phyloP scores from a whole-genome alignment of 2,329 filamentous ascomycete genomes.

The Xylariaceae sp. region DNA sequence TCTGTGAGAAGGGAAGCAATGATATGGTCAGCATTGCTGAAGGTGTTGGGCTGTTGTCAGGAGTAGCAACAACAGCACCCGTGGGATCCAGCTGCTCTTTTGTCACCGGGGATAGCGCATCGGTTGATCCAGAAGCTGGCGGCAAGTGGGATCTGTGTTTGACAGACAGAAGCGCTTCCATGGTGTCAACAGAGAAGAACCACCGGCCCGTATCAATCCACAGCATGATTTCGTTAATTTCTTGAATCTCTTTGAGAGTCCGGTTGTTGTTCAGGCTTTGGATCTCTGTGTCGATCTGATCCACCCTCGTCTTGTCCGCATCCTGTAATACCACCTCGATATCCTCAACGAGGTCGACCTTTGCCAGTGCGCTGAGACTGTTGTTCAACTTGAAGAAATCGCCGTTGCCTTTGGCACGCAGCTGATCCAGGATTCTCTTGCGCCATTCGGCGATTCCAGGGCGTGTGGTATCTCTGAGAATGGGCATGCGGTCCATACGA shows the following conservation, averaged over 20 bases:
- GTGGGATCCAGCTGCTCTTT: neutral
- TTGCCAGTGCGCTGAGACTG: constrained; percentile 24
- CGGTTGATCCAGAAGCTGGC: too few relatives aligned
- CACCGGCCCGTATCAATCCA: constrained; percentile 22
- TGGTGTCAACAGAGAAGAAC: constrained; percentile 17
- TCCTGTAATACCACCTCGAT: constrained; percentile 23
- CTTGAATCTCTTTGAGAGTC: constrained; percentile 26
- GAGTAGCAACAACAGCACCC: neutral
- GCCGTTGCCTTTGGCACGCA: constrained; percentile 21
- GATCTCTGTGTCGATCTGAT: constrained; percentile 27
- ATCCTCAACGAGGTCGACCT: constrained; percentile 27
- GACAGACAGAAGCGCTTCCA: constrained; percentile 23
- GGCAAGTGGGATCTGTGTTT: too few relatives aligned
- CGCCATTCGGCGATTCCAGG: constrained; percentile 24
- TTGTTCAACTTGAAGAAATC: constrained; percentile 25
- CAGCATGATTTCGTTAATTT: constrained; percentile 31
- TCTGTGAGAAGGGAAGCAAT: constrained; percentile 21
- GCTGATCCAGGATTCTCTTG: constrained; percentile 20
- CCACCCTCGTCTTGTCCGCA: constrained; percentile 22
- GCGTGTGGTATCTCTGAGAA: constrained; percentile 18
- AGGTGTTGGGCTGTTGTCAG: constrained; percentile 7
- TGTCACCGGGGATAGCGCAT: neutral
- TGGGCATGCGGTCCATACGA: constrained; percentile 25
- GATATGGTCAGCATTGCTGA: constrained; percentile 18
- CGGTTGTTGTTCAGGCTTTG: constrained; percentile 23